phyloP scores from a whole-genome alignment of 305 asterid genomes.

The Plantago coronopus region DNA sequence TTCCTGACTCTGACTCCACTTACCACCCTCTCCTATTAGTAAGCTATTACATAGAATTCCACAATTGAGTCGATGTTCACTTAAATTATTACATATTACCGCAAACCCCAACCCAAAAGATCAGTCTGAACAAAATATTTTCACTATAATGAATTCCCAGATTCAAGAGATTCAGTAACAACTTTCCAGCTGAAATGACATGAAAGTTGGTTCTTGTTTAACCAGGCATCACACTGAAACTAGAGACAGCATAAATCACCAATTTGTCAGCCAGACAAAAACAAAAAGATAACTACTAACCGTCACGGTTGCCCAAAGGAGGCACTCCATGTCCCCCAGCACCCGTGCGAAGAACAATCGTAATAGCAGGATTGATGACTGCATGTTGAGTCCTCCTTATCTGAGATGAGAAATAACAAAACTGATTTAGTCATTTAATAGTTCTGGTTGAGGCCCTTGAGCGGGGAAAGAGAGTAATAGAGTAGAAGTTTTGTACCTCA shows the following conservation, averaged over 20 bases:
- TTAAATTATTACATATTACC: neutral
- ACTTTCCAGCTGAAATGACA: conserved; percentile 3
- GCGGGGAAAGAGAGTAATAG: conserved; percentile 19
- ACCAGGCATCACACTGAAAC: conserved; percentile 13
- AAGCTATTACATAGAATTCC: neutral
- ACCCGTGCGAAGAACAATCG: conserved; percentile 90
- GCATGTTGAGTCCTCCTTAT: conserved; percentile 94
- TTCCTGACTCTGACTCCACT: no score
- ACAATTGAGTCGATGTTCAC: neutral
- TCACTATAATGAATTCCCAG: conserved; percentile 16
- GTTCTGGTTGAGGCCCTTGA: conserved; percentile 21
- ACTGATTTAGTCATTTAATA: conserved; percentile 23
- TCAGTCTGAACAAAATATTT: neutral
- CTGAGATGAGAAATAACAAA: conserved; percentile 36
- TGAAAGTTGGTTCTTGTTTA: neutral
- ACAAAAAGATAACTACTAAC: conserved; percentile 40
- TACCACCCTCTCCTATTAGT: neutral
- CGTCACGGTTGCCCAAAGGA: conserved; percentile 97
- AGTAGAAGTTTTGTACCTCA: conserved; percentile 51
- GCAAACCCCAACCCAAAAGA: neutral
- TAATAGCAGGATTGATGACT: conserved; percentile 85
- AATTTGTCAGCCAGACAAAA: conserved; percentile 5
- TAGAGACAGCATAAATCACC: conserved; percentile 18
- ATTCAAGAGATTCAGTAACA: conserved; percentile 13
- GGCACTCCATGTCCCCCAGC: conserved; percentile 99